These are phyloP conservation scores for Priceomyces melissophilus DNA, from an alignment of 805 yeast genomes.

Conservation along the genomic window DNA sequence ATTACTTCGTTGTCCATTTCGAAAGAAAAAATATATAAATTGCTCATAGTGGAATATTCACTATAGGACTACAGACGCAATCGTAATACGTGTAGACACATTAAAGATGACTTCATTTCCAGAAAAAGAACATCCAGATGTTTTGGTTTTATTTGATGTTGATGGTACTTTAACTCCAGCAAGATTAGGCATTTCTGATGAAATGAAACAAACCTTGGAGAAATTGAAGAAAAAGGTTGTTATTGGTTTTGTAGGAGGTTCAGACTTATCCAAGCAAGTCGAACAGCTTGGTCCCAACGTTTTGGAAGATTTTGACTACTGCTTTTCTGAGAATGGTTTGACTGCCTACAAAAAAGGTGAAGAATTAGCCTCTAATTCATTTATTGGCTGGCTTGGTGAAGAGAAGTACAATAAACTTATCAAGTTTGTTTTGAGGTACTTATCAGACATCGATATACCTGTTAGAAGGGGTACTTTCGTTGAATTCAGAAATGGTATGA, in stretches of 20 bases:
- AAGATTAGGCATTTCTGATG: constrained; percentile 72
- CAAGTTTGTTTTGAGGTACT: constrained; percentile 79
- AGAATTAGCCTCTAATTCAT: constrained; percentile 87
- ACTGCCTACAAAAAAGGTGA: constrained; percentile 94
- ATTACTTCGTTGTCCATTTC: constrained; percentile 3
- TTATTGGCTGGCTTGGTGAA: constrained; percentile 94
- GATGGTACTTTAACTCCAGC: constrained; percentile 99
- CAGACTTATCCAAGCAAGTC: constrained; percentile 88
- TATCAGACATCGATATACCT: constrained; percentile 85
- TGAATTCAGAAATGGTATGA: constrained; percentile 99
- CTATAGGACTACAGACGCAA: not conserved
- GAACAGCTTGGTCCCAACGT: constrained; percentile 90
- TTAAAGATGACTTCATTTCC: constrained; percentile 51
- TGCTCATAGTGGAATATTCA: not conserved
- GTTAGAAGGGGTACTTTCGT: constrained; percentile 97
- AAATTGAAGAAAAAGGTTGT: constrained; percentile 88
- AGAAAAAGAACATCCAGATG: constrained; percentile 76
- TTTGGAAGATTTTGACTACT: constrained; percentile 82
- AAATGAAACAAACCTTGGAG: constrained; percentile 67
- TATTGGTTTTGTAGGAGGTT: constrained; percentile 97
- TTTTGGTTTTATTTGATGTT: constrained; percentile 91
- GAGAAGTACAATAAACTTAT: constrained; percentile 87
- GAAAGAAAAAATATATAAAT: not conserved
- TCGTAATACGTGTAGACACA: not conserved
- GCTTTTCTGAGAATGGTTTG: constrained; percentile 96